Percentiles rank a stretch among this genome's conserved stretches.
Conservation (phyloP, 805 yeast species). For the Ogataea methanolica region DNA sequence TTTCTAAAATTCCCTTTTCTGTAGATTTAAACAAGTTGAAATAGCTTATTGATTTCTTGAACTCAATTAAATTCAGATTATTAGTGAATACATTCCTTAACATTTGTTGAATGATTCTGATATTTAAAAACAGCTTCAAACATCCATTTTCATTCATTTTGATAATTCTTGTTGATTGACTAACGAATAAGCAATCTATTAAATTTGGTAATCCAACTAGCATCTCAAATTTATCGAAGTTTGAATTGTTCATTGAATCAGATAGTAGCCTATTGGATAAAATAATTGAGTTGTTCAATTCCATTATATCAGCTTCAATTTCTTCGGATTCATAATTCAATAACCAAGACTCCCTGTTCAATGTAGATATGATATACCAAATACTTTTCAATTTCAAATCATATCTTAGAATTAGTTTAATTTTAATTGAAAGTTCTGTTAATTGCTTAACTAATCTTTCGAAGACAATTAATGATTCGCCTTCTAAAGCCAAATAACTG, state of each 20-base stretch:
- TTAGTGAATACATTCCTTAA: conserved; percentile 48
- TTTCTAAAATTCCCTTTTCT: conserved; percentile 43
- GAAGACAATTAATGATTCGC: conserved; percentile 31
- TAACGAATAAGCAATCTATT: conserved; percentile 47
- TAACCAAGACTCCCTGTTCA: conserved; percentile 45
- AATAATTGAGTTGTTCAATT: conserved; percentile 45
- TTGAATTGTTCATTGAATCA: conserved; percentile 2
- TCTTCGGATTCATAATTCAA: conserved; percentile 53
- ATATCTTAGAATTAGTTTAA: conserved; percentile 48
- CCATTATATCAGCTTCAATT: conserved; percentile 49
- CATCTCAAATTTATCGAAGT: conserved; percentile 26
- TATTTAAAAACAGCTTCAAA: conserved; percentile 53
- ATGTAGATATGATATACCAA: conserved; percentile 46
- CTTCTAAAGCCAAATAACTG: conserved; percentile 22
- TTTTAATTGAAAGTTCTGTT: conserved; percentile 32
- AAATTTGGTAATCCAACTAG: conserved; percentile 47
- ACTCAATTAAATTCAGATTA: conserved; percentile 49
- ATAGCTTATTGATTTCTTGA: conserved; percentile 47
- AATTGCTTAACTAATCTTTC: conserved; percentile 32
- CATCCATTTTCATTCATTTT: conserved; percentile 56
- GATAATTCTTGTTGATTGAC: conserved; percentile 45
- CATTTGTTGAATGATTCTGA: conserved; percentile 65
- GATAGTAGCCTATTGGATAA: conserved; percentile 29
- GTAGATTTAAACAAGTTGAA: conserved; percentile 50
- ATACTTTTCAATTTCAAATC: conserved; percentile 52